Percentiles rank a stretch among this genome's conserved stretches.
These are phyloP conservation scores for Sechiopsis laciniata DNA, from an alignment of 306 rosid genomes.

Conservation along the genomic window DNA sequence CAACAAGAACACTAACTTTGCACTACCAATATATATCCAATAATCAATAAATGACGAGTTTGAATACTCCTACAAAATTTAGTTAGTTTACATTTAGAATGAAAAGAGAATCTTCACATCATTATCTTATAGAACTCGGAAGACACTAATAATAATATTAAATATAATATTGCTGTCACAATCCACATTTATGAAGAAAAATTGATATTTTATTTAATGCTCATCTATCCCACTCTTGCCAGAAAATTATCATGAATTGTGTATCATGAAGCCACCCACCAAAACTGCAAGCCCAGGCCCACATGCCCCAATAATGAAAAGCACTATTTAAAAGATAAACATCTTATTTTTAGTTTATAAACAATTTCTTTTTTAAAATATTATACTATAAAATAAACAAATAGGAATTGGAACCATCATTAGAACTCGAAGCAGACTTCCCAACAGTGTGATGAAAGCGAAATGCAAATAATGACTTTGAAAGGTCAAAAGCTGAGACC, in stretches of 20 bases:
- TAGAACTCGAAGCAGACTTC: not conserved
- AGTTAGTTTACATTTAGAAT: too few species aligned
- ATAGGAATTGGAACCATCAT: not conserved
- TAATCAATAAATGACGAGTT: too few species aligned
- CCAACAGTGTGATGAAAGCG: not conserved
- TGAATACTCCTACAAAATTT: too few species aligned
- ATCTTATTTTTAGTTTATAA: not conserved
- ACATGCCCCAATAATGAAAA: not conserved
- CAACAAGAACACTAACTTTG: too few species aligned
- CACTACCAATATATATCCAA: too few species aligned
- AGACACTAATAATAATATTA: not conserved
- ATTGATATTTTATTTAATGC: not conserved
- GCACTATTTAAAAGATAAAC: not conserved
- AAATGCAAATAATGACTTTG: not conserved
- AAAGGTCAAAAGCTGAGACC: not conserved
- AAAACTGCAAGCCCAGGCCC: not conserved
- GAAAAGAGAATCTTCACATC: not conserved
- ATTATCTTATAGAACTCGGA: not conserved
- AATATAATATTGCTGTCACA: not conserved
- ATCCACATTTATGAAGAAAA: not conserved
- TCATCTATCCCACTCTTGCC: not conserved
- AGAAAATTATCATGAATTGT: not conserved
- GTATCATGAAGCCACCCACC: constrained; percentile 11
- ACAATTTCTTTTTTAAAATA: not conserved
- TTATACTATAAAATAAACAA: not conserved